Conservation (phyloP, 225 moss, liverwort and hornwort species). For the Lunularia cruciata region DNA sequence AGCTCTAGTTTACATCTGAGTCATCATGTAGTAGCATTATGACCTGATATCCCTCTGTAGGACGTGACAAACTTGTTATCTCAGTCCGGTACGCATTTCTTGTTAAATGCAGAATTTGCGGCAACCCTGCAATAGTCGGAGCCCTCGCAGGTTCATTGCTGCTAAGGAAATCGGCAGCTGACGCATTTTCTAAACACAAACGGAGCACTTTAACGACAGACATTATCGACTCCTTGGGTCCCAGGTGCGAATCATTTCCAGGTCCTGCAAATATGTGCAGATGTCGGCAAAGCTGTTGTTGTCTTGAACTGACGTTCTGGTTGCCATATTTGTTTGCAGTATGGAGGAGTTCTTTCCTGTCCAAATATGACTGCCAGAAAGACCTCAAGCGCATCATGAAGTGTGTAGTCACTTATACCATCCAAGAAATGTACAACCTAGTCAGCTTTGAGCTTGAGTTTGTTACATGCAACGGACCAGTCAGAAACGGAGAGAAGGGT, state of each 20-base stretch:
- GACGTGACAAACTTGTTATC: too few species aligned
- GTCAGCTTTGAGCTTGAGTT: not conserved
- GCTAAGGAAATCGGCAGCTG: constrained; percentile 68
- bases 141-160: constrained; percentile 82
- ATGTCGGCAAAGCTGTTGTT: not conserved
- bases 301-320: not conserved
- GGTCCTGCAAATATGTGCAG: not conserved
- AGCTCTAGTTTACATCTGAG: too few species aligned
- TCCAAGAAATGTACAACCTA: not conserved
- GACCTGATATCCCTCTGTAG: too few species aligned
- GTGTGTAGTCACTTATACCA: not conserved
- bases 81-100: too few species aligned
- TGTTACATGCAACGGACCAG: not conserved
- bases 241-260: constrained; percentile 48
- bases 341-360: constrained; percentile 48
- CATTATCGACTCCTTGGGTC: constrained; percentile 77
- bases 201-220: constrained; percentile 83
- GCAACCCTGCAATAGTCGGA: constrained; percentile 74
- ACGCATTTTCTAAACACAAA: constrained; percentile 78
- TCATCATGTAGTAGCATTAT: too few species aligned
- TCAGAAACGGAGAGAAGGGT: not conserved
- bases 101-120: constrained; percentile 51
- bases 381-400: not conserved
- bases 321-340: constrained; percentile 22
- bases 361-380: constrained; percentile 18